Base-by-base conservation (phyloP, 1,139 yeast genomes). In the Saccharomyces hybrid region DNA sequence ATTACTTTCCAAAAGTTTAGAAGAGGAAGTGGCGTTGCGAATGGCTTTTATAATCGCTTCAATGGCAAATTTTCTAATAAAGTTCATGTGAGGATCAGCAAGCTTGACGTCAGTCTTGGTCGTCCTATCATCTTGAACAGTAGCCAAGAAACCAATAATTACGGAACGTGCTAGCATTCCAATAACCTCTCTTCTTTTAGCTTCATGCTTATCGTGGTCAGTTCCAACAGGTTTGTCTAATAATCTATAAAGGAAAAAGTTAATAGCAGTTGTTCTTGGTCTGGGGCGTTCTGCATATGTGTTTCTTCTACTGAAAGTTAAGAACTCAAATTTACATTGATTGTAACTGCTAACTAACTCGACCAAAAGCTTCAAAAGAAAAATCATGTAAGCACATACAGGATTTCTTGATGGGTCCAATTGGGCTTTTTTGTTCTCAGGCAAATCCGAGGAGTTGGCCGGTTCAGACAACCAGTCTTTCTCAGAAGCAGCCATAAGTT, bases 321-420 rank as follows among this genome's bases (percentile, higher is more conserved):
- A 73, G 64, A 91, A 87, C 63, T 89, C 97, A 53, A 87, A 77
- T 67, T 91, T 91, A 56, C 93, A 82, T 20, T 82, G 83, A 61
- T 85, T 86, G 69, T 90, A 91, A 1, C 96, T 86, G 2, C 85
- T 82, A 20, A 90, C 70, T 14, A 90, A 73, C 62, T 91, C 98
- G 0, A 85, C 78, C 42, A 90, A 70, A 0, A 82, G 72, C 63
- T 84, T 88, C 47, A 91, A 71, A 47, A 91, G 71, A 65, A 84
- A 88, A 50, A 86, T 78, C 54, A 83, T 82, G 63, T 86, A 84
- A 0, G 84, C 77, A 67, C 85, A 87, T 38, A 79, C 76, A 11
- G 74, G 71, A 58, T 78, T 78, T 50, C 72, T 75, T 11, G 75
- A 50, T 64, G 71, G 65, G 67, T 76, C 63, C 50, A 66, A 53